A percentile compares a stretch with the other conserved stretches of the same genome.
These are phyloP conservation scores for Vitis cinerea DNA, from an alignment of 164 flowering plant species.

Conservation along the genomic window DNA sequence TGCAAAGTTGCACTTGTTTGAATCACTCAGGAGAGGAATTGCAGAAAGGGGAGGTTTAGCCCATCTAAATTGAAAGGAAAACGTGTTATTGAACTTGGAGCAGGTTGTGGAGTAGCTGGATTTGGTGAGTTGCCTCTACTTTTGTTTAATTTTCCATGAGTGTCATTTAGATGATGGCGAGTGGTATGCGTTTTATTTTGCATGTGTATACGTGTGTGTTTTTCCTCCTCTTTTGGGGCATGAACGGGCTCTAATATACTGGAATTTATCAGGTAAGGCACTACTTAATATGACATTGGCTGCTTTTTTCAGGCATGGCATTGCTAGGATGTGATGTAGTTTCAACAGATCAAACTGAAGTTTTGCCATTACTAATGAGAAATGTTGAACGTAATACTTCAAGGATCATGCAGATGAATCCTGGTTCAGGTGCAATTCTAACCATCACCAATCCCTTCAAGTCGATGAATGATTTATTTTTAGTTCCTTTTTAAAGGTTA, in stretches of 20 bases:
- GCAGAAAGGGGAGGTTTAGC: slow-evolving; percentile 84
- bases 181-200: not conserved
- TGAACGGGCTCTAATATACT: too few species aligned
- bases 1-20: not conserved
- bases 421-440: slow-evolving; percentile 44
- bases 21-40: slow-evolving; percentile 67
- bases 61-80: slow-evolving; percentile 85
- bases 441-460: not conserved
- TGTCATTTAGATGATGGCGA: not conserved
- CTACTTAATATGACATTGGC: slow-evolving; percentile 10
- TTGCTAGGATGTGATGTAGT: slow-evolving; percentile 87
- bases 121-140: slow-evolving; percentile 56
- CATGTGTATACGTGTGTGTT: not conserved
- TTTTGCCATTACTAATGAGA: slow-evolving; percentile 82
- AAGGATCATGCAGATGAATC: slow-evolving; percentile 63
- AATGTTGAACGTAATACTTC: slow-evolving; percentile 86
- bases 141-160: not conserved
- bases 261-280: not conserved
- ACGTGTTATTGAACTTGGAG: slow-evolving; percentile 92
- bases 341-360: slow-evolving; percentile 87
- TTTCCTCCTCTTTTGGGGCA: not conserved
- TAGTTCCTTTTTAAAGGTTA: not conserved
- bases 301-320: slow-evolving; percentile 76
- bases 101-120: slow-evolving; percentile 97
- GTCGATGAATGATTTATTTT: not conserved